Percentiles rank a stretch among this genome's conserved stretches.
These are phyloP conservation scores for Trametes cubensis DNA, from an alignment of 768 basidiomycete genomes.

Conservation along the genomic window DNA sequence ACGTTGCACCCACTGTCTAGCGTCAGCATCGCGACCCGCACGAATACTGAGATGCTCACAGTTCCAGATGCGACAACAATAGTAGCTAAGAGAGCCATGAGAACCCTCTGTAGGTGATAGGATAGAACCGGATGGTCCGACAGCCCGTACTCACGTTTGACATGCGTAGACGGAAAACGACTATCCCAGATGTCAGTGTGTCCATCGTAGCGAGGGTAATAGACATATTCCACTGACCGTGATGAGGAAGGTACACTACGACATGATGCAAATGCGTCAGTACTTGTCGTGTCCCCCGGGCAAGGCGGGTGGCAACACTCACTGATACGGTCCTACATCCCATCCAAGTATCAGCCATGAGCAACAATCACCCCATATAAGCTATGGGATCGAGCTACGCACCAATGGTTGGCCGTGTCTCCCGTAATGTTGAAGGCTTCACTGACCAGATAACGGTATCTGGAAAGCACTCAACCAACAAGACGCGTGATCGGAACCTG, in stretches of 20 bases:
- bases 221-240: not conserved
- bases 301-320: not conserved
- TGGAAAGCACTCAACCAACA: not conserved
- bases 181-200: not conserved
- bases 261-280: not conserved
- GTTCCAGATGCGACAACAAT: not conserved
- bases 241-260: not conserved
- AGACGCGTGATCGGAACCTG: not conserved
- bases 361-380: not conserved
- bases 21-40: not conserved
- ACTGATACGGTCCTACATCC: not conserved
- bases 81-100: not conserved
- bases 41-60: not conserved
- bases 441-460: slow-evolving; percentile 1
- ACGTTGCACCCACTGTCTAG: not conserved
- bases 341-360: not conserved
- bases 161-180: not conserved
- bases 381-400: not conserved
- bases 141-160: not conserved
- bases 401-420: not conserved
- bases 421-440: slow-evolving; percentile 1
- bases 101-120: too few relatives aligned
- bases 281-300: not conserved
- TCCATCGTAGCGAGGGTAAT: not conserved
- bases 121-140: not conserved